phyloP scores from a whole-genome alignment of 805 yeast species.

The Yarrowia sp. region DNA sequence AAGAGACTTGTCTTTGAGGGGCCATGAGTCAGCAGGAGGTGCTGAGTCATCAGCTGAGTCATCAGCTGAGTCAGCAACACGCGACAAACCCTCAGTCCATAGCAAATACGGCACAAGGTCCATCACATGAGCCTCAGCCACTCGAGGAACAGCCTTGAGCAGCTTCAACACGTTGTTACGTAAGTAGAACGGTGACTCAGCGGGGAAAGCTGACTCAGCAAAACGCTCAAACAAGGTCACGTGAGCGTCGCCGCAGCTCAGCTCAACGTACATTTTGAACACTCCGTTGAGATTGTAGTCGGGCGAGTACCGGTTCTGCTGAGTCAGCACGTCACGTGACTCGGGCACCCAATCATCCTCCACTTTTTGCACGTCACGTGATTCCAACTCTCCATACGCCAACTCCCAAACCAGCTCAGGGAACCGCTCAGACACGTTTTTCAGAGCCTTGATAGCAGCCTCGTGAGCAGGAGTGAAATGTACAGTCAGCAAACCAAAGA shows the following conservation, averaged over 20 bases:
- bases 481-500: conserved; percentile 70
- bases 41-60: not conserved
- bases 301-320: not conserved
- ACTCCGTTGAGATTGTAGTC: not conserved
- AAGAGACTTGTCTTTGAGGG: conserved; percentile 37
- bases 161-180: conserved; percentile 59
- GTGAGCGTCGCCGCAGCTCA: not conserved
- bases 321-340: not conserved
- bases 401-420: conserved; percentile 56
- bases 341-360: conserved; percentile 28
- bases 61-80: not conserved
- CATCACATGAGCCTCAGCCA: conserved; percentile 65
- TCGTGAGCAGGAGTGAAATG: conserved; percentile 85
- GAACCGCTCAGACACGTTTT: conserved; percentile 46
- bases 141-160: conserved; percentile 54
- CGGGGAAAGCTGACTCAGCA: conserved; percentile 1
- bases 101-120: conserved; percentile 59
- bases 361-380: conserved; percentile 34
- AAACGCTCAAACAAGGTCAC: not conserved
- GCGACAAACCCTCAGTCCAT: conserved; percentile 37
- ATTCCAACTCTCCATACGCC: conserved; percentile 39
- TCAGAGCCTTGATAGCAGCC: conserved; percentile 62
- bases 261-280: not conserved
- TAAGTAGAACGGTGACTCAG: conserved; percentile 7
- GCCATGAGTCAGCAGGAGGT: conserved; percentile 30